Percentiles rank a stretch among this genome's conserved stretches.
Conservation (phyloP, 2,329 filamentous ascomycete genomes). For the Fonsecaea monophora region DNA sequence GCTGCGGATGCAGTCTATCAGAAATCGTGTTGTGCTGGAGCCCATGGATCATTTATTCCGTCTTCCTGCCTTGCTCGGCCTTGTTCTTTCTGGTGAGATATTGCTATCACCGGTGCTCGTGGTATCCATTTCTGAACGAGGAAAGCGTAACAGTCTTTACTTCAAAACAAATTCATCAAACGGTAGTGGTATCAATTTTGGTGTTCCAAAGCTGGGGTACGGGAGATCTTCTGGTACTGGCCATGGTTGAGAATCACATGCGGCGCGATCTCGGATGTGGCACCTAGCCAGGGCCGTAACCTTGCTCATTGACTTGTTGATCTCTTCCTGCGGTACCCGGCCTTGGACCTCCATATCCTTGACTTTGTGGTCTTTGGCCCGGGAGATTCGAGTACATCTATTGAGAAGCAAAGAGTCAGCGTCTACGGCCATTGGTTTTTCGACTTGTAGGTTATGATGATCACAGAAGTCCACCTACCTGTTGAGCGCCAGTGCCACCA, state of each 20-base stretch:
- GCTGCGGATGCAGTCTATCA: neutral
- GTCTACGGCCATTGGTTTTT: neutral
- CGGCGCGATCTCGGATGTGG: neutral
- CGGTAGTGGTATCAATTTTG: conserved; percentile 11
- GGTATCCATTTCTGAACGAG: neutral
- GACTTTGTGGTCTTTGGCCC: conserved; percentile 38
- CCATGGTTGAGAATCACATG: neutral
- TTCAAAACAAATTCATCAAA: conserved; percentile 4
- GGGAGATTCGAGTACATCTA: conserved; percentile 39
- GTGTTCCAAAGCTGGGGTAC: neutral
- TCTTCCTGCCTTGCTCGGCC: conserved; percentile 1
- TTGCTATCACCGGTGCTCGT: conserved; percentile 1
- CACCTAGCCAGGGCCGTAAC: conserved; percentile 38
- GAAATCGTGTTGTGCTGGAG: neutral
- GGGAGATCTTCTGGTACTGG: neutral
- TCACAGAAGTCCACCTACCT: conserved; percentile 62
- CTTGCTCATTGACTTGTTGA: conserved; percentile 38
- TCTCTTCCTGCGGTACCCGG: conserved; percentile 37
- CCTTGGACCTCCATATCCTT: conserved; percentile 39
- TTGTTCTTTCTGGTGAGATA: neutral
- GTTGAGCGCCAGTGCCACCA: conserved; percentile 61
- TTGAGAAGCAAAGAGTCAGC: conserved; percentile 12
- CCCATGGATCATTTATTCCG: neutral
- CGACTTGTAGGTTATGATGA: conserved; percentile 11
- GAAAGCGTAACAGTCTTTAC: neutral